These are phyloP conservation scores for Onygena corvina DNA, from an alignment of 2,329 filamentous ascomycete genomes.

Conservation along the genomic window DNA sequence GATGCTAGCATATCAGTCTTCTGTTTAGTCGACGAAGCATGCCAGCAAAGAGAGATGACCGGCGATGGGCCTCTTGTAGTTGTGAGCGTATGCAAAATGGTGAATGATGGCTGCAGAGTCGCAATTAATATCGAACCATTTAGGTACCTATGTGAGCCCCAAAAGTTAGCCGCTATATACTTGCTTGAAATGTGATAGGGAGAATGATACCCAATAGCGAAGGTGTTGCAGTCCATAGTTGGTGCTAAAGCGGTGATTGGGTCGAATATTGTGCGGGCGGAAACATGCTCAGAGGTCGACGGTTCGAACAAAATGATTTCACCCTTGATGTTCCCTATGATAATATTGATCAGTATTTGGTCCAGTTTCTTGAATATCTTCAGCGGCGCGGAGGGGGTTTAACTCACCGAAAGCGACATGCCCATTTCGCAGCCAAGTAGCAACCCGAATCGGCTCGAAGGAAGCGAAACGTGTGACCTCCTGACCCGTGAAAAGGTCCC, in stretches of 20 bases:
- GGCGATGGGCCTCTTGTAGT: slow-evolving; percentile 75
- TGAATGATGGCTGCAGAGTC: slow-evolving; percentile 80
- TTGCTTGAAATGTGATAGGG: not conserved
- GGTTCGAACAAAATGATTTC: slow-evolving; percentile 93
- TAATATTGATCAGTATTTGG: slow-evolving; percentile 12
- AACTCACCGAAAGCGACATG: slow-evolving; percentile 86
- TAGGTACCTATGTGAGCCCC: slow-evolving; percentile 55
- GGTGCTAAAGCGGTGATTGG: slow-evolving; percentile 90
- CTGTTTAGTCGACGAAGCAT: slow-evolving; percentile 88
- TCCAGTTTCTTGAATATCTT: not conserved
- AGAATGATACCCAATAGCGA: slow-evolving; percentile 78
- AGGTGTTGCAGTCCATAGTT: slow-evolving; percentile 78
- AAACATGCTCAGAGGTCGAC: slow-evolving; percentile 82
- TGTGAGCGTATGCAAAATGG: slow-evolving; percentile 81
- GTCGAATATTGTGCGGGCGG: slow-evolving; percentile 82
- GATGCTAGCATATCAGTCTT: slow-evolving; percentile 97
- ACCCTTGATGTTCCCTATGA: slow-evolving; percentile 74
- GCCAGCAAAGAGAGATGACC: slow-evolving; percentile 80
- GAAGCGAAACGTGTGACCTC: slow-evolving; percentile 87
- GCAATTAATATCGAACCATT: slow-evolving; percentile 91
- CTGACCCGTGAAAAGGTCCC: slow-evolving; percentile 86
- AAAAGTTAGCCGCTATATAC: slow-evolving; percentile 9
- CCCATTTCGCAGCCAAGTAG: slow-evolving; percentile 92
- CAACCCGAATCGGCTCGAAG: slow-evolving; percentile 73
- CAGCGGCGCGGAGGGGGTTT: not conserved